Conservation (phyloP, 2,329 filamentous ascomycete genomes). For the Elsinoe fawcettii region DNA sequence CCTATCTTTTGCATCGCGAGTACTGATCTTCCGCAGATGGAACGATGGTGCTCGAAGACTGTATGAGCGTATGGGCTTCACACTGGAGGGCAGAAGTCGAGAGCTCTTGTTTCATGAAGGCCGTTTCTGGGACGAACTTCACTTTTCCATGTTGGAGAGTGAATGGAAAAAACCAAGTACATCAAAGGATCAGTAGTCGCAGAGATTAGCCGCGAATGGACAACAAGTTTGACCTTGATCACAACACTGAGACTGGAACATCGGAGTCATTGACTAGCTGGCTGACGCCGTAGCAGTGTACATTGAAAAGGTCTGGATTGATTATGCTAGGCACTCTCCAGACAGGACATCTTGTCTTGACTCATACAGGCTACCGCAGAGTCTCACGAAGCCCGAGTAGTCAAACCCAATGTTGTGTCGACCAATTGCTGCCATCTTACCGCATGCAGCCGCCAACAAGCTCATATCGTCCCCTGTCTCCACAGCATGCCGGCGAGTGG, state of each 20-base stretch:
- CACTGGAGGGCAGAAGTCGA: slow-evolving; percentile 36
- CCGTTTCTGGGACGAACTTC: slow-evolving; percentile 28
- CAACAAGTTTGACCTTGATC: neutral
- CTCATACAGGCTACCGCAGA: neutral
- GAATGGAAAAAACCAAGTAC: slow-evolving; percentile 24
- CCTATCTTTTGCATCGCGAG: neutral
- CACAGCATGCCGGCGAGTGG: neutral
- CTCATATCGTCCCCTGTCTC: neutral
- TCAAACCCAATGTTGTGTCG: neutral
- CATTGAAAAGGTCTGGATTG: too few species aligned
- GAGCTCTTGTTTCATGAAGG: slow-evolving; percentile 40
- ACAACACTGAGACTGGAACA: neutral
- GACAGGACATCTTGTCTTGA: neutral
- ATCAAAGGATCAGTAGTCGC: neutral
- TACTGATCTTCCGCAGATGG: slow-evolving; percentile 22
- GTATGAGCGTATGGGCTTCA: slow-evolving; percentile 42
- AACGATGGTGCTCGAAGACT: slow-evolving; percentile 38
- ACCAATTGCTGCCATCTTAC: neutral
- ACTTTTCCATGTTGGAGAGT: slow-evolving; percentile 33
- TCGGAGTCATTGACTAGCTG: neutral
- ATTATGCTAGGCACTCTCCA: slow-evolving; percentile 21
- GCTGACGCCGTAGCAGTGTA: too few species aligned
- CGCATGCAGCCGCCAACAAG: neutral
- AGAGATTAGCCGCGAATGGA: neutral
- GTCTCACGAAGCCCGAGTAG: neutral